Evolutionary conservation across 2,329 filamentous ascomycete species (phyloP), one percentile per base, ranked within the genome.

Genomic region (Hypoxylon sp.): DNA sequence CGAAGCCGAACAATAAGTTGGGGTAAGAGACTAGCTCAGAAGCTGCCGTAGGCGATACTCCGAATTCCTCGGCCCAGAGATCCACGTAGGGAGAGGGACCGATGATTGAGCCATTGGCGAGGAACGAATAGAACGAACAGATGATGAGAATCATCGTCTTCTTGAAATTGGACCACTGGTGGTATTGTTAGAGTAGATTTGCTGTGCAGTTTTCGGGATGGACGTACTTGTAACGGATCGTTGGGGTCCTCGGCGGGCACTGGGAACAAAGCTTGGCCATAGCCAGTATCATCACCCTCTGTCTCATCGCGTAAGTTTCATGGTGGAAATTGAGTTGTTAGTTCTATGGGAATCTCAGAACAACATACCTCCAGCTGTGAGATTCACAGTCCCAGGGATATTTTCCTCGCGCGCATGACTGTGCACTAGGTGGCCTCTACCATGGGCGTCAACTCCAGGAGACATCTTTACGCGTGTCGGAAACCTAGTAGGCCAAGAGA

Each of bases 1-100:
- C 81, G 54, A 84, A 82, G 1, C 82, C 82, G 68, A 82, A 85
- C 8, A 79, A 77, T 20, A 85, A 72, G 64, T 85, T 85, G 1
- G 82, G 77, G 62, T 85, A 86, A 12, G 79, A 83, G 43, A 85
- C 72, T 29, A 85, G 68, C 12, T 78, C 78, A 1, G 81, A 83
- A 0, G 82, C 81, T 12, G 66, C 72, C 6, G 75, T 77, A 2
- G 75, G 71, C 2, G 75, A 71, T 34, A 85, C 75, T 3, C 66
- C 67, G 63, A 85, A 85, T 43, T 80, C 73, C 44, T 77, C 69
- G 0, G 79, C 67, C 62, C 75, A 85, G 35, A 83, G 73, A 5
- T 71, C 70, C 54, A 86, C 81, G 65, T 85, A 85, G 0, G 83
- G 80, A 0, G 80, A 77, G 1, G 82, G 81, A 0, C 82, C 82